A percentile compares a stretch with the other conserved stretches of the same genome.
These are phyloP conservation scores for Scytalidium lignicola DNA, from an alignment of 2,329 filamentous ascomycete genomes.

Conservation along the genomic window DNA sequence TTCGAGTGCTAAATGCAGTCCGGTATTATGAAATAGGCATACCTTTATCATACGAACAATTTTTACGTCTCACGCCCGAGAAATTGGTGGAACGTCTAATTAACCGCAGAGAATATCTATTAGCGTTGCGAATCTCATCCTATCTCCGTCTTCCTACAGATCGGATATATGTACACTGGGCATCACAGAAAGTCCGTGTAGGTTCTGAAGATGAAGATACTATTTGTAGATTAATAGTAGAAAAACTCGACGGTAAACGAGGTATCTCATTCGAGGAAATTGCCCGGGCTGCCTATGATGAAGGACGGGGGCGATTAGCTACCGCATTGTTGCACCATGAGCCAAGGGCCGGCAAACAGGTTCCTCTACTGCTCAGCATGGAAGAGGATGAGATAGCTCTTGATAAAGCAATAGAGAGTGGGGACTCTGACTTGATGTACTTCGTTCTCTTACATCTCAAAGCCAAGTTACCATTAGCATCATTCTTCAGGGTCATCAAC, in stretches of 20 bases:
- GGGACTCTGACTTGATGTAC: constrained; percentile 88
- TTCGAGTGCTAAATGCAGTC: constrained; percentile 88
- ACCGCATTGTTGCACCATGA: constrained; percentile 91
- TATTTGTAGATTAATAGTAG: constrained; percentile 81
- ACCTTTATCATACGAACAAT: constrained; percentile 90
- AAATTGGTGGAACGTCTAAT: constrained; percentile 80
- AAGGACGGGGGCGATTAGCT: constrained; percentile 82
- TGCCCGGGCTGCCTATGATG: constrained; percentile 86
- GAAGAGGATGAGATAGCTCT: constrained; percentile 92
- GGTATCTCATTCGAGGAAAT: constrained; percentile 96
- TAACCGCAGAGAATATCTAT: constrained; percentile 83
- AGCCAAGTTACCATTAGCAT: constrained; percentile 82
- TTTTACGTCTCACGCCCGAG: constrained; percentile 83
- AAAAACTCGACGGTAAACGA: constrained; percentile 78
- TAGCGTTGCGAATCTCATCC: constrained; percentile 82
- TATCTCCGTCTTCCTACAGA: constrained; percentile 84
- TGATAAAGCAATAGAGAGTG: constrained; percentile 93
- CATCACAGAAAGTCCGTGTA: constrained; percentile 83
- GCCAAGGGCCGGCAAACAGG: constrained; percentile 89
- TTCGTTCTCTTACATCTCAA: constrained; percentile 84
- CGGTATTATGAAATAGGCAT: constrained; percentile 88
- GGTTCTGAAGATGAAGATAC: constrained; percentile 82
- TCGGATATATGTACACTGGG: constrained; percentile 94
- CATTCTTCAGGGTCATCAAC: constrained; percentile 90
- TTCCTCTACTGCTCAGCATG: constrained; percentile 88